A percentile compares a stretch with the other conserved stretches of the same genome.
These are phyloP conservation scores for Tolypocladium sp. DNA, from an alignment of 2,329 filamentous ascomycete species.

Conservation along the genomic window DNA sequence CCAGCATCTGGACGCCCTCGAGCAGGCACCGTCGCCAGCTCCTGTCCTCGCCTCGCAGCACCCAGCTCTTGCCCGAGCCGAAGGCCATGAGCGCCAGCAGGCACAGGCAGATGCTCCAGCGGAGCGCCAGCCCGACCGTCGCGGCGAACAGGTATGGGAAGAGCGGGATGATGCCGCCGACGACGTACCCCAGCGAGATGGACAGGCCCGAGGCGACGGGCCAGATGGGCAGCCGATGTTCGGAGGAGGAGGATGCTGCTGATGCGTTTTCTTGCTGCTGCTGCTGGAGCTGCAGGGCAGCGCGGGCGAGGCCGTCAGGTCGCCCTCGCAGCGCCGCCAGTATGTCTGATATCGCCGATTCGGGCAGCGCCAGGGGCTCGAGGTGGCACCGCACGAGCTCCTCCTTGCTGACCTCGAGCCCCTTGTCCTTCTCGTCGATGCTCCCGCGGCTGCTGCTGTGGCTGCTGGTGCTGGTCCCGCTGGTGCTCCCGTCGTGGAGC, in stretches of 20 bases:
- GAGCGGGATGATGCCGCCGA: conserved; percentile 53
- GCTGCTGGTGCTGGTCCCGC: conserved; percentile 1
- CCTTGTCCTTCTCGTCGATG: conserved; percentile 7
- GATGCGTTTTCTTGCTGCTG: background rate
- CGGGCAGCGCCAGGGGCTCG: conserved; percentile 18
- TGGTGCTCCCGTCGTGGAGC: conserved; percentile 7
- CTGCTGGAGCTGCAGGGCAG: conserved; percentile 10
- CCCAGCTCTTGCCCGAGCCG: conserved; percentile 44
- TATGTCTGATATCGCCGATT: conserved; percentile 11
- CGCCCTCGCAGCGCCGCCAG: conserved; percentile 13
- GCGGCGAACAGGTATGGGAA: conserved; percentile 50
- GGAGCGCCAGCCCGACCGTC: conserved; percentile 31
- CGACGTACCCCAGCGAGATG: conserved; percentile 51
- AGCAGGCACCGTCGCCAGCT: conserved; percentile 12
- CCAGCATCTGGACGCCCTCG: conserved; percentile 23
- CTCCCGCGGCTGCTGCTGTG: background rate
- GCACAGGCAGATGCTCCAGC: conserved; percentile 45
- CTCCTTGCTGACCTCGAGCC: conserved; percentile 6
- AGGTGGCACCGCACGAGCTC: conserved; percentile 21
- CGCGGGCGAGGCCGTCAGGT: conserved; percentile 19
- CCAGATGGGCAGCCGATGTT: conserved; percentile 11
- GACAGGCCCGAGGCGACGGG: conserved; percentile 45
- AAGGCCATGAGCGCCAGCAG: conserved; percentile 45
- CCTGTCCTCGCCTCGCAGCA: conserved; percentile 15
- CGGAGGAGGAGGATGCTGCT: conserved; percentile 7